These are phyloP conservation scores for Penicillium sp. DNA, from an alignment of 2,329 filamentous ascomycete species.

Conservation along the genomic window DNA sequence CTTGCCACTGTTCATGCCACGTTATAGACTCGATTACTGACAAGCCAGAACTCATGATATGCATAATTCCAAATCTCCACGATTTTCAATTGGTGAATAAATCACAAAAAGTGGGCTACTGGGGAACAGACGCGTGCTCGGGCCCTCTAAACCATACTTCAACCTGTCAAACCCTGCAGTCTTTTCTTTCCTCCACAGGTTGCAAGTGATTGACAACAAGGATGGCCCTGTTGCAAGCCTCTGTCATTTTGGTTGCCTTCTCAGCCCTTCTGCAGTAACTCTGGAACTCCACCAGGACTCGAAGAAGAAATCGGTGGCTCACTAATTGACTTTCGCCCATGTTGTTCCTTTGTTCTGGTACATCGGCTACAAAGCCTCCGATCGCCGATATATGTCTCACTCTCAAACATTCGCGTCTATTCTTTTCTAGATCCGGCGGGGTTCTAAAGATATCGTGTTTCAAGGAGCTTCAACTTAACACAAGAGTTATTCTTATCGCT, in stretches of 20 bases:
- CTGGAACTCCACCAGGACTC: not conserved
- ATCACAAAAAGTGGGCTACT: not conserved
- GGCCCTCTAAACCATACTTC: conserved; percentile 5
- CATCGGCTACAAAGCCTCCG: not conserved
- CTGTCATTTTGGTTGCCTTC: not conserved
- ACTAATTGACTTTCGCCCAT: not conserved
- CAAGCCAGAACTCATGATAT: not conserved
- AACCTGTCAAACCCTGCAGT: conserved; percentile 4
- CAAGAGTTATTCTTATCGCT: not conserved
- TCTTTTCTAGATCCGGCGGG: conserved; percentile 3
- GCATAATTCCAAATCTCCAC: not conserved
- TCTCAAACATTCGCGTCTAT: conserved; percentile 1
- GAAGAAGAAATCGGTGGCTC: not conserved
- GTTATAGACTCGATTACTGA: not conserved
- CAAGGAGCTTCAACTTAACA: not conserved
- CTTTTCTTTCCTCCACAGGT: not conserved
- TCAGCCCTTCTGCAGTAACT: not conserved
- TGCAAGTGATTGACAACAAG: conserved; percentile 12
- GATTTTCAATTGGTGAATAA: no score
- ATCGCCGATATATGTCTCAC: conserved; percentile 2
- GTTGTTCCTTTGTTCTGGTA: not conserved
- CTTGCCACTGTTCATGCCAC: not conserved
- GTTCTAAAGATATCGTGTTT: conserved; percentile 16
- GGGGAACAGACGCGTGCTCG: not conserved
- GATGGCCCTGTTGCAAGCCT: conserved; percentile 2